Evolutionary conservation across 169 alveolate species (phyloP).

Genomic region (Cryptosporidium felis): DNA sequence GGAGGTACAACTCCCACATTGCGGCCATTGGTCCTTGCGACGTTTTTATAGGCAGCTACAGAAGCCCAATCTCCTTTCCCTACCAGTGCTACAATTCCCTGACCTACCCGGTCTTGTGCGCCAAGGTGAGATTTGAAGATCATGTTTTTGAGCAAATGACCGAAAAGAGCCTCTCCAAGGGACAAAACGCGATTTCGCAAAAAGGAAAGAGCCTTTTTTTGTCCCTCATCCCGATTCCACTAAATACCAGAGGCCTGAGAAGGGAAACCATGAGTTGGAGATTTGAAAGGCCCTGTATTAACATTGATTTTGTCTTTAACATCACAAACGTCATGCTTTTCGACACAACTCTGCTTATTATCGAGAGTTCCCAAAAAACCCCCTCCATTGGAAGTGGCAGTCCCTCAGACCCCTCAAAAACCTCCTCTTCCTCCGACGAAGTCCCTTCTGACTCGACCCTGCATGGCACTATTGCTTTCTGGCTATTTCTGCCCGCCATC

Average conservation of each 20-base stretch:
- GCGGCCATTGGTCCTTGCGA: constrained; percentile 27
- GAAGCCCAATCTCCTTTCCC: constrained; percentile 40
- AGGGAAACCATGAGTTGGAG: constrained; percentile 28
- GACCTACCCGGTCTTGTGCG: constrained; percentile 21
- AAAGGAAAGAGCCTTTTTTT: background rate
- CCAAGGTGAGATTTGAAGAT: background rate
- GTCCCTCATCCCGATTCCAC: constrained; percentile 49
- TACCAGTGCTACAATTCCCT: constrained; percentile 51
- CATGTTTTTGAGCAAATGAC: background rate
- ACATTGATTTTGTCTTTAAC: constrained; percentile 44
- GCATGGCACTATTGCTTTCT: constrained; percentile 23
- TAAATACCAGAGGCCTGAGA: constrained; percentile 33
- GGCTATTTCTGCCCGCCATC: constrained; percentile 14
- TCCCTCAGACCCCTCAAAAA: background rate
- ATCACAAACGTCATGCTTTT: constrained; percentile 39
- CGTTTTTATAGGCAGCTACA: constrained; percentile 41
- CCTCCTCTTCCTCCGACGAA: constrained; percentile 47
- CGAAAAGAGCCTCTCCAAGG: background rate
- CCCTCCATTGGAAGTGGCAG: background rate
- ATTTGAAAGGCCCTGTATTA: constrained; percentile 34
- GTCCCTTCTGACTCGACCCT: constrained; percentile 26
- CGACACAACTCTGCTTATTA: constrained; percentile 15
- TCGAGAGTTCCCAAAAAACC: constrained; percentile 1
- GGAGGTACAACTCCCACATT: background rate
- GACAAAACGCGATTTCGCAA: background rate